Evolutionary conservation across 2,329 filamentous ascomycete genomes (phyloP).

Genomic region (Colletotrichum paranaense): DNA sequence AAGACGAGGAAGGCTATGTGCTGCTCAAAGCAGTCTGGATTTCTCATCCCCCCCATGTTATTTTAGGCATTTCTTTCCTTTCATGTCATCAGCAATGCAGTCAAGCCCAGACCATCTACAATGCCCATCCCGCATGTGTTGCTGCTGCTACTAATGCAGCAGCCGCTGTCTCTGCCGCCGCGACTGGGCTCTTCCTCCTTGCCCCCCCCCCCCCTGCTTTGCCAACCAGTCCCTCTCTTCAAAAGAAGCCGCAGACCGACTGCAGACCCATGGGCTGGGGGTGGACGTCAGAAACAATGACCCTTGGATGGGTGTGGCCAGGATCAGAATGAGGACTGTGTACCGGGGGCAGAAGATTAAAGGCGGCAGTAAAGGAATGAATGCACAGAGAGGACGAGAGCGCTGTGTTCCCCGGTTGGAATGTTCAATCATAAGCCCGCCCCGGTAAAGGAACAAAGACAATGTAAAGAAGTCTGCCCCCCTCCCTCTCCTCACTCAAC

Average conservation of each 20-base stretch:
- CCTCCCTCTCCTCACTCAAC: constrained; percentile 1
- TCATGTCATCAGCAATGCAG: constrained; percentile 27
- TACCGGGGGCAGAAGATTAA: constrained; percentile 4
- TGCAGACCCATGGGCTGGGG: constrained; percentile 22
- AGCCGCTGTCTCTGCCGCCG: constrained; percentile 12
- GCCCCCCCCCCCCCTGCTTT: not conserved
- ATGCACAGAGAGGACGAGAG: constrained; percentile 21
- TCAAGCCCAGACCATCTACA: constrained; percentile 1
- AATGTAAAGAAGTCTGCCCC: constrained; percentile 13
- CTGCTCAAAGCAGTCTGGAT: constrained; percentile 21
- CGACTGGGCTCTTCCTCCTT: not conserved
- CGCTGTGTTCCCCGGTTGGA: constrained; percentile 13
- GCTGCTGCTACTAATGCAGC: constrained; percentile 17
- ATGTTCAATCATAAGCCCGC: constrained; percentile 18
- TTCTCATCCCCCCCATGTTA: constrained; percentile 8
- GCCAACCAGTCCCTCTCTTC: constrained; percentile 23
- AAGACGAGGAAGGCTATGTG: not conserved
- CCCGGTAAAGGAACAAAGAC: constrained; percentile 32
- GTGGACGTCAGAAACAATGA: constrained; percentile 30
- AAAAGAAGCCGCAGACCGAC: constrained; percentile 27
- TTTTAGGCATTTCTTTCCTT: constrained; percentile 24
- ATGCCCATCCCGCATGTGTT: constrained; percentile 11
- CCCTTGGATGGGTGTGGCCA: constrained; percentile 12
- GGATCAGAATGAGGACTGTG: constrained; percentile 25
- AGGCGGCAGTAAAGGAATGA: constrained; percentile 29